These are phyloP conservation scores for Trichophyton verrucosum DNA, from an alignment of 2,329 filamentous ascomycete genomes.

Conservation along the genomic window DNA sequence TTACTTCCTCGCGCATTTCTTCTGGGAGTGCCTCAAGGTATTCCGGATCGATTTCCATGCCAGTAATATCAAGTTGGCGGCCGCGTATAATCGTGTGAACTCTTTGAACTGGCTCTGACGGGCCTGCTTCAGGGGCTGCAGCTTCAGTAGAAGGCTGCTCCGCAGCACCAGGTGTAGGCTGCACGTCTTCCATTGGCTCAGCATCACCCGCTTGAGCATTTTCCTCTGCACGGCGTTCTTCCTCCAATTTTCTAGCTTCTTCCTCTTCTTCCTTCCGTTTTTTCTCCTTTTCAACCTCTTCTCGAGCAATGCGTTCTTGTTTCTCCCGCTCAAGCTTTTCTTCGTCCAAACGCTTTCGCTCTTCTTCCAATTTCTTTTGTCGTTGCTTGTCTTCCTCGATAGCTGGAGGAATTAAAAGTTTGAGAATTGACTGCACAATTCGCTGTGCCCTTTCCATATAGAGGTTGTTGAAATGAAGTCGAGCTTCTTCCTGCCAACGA, in stretches of 20 bases:
- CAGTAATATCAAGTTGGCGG: slow-evolving; percentile 82
- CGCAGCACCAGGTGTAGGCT: slow-evolving; percentile 37
- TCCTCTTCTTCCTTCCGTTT: slow-evolving; percentile 56
- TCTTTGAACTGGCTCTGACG: slow-evolving; percentile 42
- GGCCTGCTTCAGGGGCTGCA: slow-evolving; percentile 34
- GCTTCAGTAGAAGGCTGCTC: slow-evolving; percentile 21
- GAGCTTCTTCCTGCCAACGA: slow-evolving; percentile 82
- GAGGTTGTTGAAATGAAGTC: slow-evolving; percentile 63
- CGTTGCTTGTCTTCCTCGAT: slow-evolving; percentile 66
- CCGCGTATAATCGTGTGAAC: slow-evolving; percentile 76
- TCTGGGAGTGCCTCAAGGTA: slow-evolving; percentile 97
- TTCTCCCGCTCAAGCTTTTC: slow-evolving; percentile 48
- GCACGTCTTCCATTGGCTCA: slow-evolving; percentile 66
- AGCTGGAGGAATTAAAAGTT: slow-evolving; percentile 66
- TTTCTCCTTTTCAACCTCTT: slow-evolving; percentile 61
- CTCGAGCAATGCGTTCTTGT: slow-evolving; percentile 51
- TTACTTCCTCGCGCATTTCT: slow-evolving; percentile 89
- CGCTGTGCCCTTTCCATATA: slow-evolving; percentile 57
- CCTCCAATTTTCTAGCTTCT: slow-evolving; percentile 34
- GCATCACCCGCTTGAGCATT: slow-evolving; percentile 33
- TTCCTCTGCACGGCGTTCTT: slow-evolving; percentile 47
- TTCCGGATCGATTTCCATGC: slow-evolving; percentile 83
- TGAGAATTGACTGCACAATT: slow-evolving; percentile 57
- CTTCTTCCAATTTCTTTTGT: slow-evolving; percentile 47
- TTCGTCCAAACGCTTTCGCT: slow-evolving; percentile 48